Evolutionary conservation across 768 basidiomycete genomes (phyloP).

Genomic region (Lactarius trivialis): DNA sequence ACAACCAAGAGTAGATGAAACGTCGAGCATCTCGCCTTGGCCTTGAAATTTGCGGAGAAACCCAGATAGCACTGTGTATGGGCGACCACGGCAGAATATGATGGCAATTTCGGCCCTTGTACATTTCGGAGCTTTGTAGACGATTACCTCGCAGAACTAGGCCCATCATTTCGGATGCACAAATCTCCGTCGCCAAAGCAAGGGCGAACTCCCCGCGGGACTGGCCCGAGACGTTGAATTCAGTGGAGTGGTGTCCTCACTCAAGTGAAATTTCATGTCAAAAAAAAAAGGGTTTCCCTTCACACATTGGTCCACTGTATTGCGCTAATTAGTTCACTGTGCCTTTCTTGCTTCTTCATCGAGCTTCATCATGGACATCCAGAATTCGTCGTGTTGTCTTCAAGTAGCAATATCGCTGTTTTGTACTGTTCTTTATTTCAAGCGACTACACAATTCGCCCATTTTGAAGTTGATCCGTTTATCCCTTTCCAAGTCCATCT

Average conservation of each 20-base stretch:
- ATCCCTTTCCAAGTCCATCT: background rate
- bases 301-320: background rate
- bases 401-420: conserved; percentile 15
- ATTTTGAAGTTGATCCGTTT: background rate
- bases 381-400: background rate
- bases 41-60: conserved; percentile 47
- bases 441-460: background rate
- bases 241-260: background rate
- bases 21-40: conserved; percentile 43
- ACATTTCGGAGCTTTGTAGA: conserved; percentile 26
- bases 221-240: background rate
- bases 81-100: conserved; percentile 52
- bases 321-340: background rate
- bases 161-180: conserved; percentile 7
- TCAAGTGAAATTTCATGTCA: background rate
- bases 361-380: background rate
- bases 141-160: conserved; percentile 43
- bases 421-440: conserved; percentile 12
- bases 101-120: conserved; percentile 35
- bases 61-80: conserved; percentile 58
- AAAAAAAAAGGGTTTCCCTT: background rate
- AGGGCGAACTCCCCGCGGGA: background rate
- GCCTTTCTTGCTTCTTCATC: background rate
- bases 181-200: conserved; percentile 7
- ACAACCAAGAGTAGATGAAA: conserved; percentile 35